Evolutionary conservation across 208 protist genomes (phyloP).

Genomic region (Leishmania major): DNA sequence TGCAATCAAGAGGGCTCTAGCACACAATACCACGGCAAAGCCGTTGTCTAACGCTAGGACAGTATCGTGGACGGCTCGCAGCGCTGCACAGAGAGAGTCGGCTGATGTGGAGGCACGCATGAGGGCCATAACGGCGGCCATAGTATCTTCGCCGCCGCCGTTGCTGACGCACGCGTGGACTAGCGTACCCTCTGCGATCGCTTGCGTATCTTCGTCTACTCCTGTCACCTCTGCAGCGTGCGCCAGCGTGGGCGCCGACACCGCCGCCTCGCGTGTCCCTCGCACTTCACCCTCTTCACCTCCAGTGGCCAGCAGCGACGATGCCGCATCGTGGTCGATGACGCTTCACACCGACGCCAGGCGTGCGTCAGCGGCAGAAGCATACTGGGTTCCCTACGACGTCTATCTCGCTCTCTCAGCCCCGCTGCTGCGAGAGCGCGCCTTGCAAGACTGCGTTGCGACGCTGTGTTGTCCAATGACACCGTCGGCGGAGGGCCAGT

Average conservation of each 20-base stretch:
- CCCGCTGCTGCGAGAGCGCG: slow-evolving; percentile 15
- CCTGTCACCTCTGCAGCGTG: neutral
- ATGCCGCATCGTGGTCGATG: neutral
- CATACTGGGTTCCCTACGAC: slow-evolving; percentile 21
- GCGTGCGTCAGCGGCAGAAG: neutral
- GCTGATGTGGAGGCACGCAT: slow-evolving; percentile 6
- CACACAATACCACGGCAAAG: neutral
- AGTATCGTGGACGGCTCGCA: neutral
- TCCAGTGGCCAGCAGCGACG: neutral
- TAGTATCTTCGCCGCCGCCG: neutral
- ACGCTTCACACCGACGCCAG: neutral
- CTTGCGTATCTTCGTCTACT: neutral
- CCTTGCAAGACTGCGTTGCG: slow-evolving; percentile 23
- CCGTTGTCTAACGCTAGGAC: neutral
- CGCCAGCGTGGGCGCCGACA: neutral
- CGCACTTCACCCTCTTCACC: neutral
- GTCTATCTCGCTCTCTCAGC: slow-evolving; percentile 16
- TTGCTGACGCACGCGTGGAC: neutral
- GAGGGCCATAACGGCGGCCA: neutral
- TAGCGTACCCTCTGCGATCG: neutral
- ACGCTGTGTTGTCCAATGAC: slow-evolving; percentile 21
- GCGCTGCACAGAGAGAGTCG: slow-evolving; percentile 1
- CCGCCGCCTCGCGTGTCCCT: neutral
- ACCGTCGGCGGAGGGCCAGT: neutral
- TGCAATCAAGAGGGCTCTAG: neutral